These are phyloP conservation scores for Phaffia australis DNA, from an alignment of 768 basidiomycete genomes.

Conservation along the genomic window DNA sequence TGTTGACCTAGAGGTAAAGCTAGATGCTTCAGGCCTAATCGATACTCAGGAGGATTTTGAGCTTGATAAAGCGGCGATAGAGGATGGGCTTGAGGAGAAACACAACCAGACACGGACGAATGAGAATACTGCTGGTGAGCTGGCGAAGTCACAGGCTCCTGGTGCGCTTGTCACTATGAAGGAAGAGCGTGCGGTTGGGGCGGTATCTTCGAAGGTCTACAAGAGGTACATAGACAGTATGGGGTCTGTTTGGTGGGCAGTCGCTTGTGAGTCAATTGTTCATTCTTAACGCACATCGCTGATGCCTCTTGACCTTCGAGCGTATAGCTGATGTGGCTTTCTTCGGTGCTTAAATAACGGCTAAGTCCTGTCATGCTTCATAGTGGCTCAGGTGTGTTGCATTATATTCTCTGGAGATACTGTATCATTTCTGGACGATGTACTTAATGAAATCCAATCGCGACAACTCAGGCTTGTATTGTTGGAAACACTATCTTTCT, in stretches of 20 bases:
- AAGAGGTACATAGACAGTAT: not conserved
- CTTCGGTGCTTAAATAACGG: not conserved
- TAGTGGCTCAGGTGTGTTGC: not conserved
- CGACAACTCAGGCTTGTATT: constrained; percentile 8
- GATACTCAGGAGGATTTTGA: constrained; percentile 40
- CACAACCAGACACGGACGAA: not conserved
- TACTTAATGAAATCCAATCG: not conserved
- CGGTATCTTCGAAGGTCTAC: not conserved
- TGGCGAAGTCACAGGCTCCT: not conserved
- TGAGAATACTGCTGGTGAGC: not conserved
- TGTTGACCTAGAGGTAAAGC: not conserved
- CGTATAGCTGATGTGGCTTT: not conserved
- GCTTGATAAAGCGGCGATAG: constrained; percentile 3
- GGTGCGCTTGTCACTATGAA: constrained; percentile 16
- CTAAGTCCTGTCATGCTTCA: not conserved
- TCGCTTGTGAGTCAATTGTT: too few relatives aligned
- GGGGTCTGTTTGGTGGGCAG: not conserved
- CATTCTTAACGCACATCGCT: too few relatives aligned
- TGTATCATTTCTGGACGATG: too few relatives aligned
- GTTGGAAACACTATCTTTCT: constrained; percentile 59
- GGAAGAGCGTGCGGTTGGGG: constrained; percentile 22
- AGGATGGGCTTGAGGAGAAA: constrained; percentile 6
- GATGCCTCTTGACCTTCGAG: not conserved
- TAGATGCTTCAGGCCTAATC: not conserved
- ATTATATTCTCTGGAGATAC: not conserved